Evolutionary conservation across 2,329 filamentous ascomycete species (phyloP), one percentile per base, ranked within the genome.

Genomic region (Plectosphaerella sp.): DNA sequence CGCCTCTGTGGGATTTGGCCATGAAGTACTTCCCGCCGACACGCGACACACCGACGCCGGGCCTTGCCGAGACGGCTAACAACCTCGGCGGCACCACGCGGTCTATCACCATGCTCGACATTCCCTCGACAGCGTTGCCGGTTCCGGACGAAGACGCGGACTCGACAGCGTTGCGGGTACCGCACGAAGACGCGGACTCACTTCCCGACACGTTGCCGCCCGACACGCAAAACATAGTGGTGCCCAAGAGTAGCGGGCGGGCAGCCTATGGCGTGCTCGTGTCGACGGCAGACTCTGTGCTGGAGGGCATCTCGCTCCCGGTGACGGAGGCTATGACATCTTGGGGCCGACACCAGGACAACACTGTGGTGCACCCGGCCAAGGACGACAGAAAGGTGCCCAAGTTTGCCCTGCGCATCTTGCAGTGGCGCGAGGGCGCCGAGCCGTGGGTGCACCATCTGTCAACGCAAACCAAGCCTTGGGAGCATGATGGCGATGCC

Each of bases 391-490:
- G 76, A 2, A 86, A 85, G 15, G 83, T 97, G 36, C 90, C 92
- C 1, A 93, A 93, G 64, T 86, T 86, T 57, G 91, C 89, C 1
- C 83, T 96, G 59, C 87, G 89, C 61, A 74, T 97, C 37, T 76
- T 90, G 35, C 82, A 94, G 28, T 91, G 87, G 78, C 84, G 82
- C 51, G 79, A 84, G 1, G 82, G 81, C 11, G 86, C 86, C 53
- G 86, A 89, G 52, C 75, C 79, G 8, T 73, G 73, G 47, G 77
- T 75, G 47, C 77, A 80, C 20, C 49, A 73, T 74, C 36, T 79
- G 79, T 18, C 22, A 24, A 49, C 82, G 80, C 46, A 57, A 48
- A 46, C 62, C 76, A 73, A 69, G 52, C 64, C 73, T 47, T 69
- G 74, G 72, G 54, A 62, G 24, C 56, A 59, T 14, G 35, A 41